Evolutionary conservation across 495 filamentous ascomycete species (phyloP), one percentile per base, ranked within the genome.

Genomic region (Lasiosphaeriaceae sp.): DNA sequence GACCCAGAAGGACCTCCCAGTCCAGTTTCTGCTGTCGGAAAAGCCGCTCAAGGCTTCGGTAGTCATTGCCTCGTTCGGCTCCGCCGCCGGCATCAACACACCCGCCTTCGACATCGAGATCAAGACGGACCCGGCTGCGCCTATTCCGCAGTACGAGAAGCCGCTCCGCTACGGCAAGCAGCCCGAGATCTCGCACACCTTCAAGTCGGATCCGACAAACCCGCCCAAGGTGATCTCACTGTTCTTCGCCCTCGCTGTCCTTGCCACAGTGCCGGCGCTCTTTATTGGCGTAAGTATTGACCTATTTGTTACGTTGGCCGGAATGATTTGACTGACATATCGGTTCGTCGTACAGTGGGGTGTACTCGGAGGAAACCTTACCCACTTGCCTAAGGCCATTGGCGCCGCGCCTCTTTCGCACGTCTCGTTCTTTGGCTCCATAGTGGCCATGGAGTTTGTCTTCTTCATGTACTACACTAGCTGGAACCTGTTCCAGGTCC

Each of bases 381-480:
- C 83, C 56, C 91, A 97, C 66, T 73, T 95, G 3, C 70, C 85
- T 34, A 82, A 86, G 54, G 92, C 92, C 21, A 71, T 96, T 47
- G 71, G 82, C 48, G 77, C 77, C 20, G 87, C 89, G 6, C 92
- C 92, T 44, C 56, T 96, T 20, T 82, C 90, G 9, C 91, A 97
- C 66, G 76, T 82, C 41, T 65, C 88, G 44, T 96, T 97, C 74
- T 86, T 93, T 58, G 86, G 85, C 41, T 94, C 90, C 9, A 83
- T 98, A 57, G 35, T 96, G 23, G 83, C 85, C 12, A 85, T 98
- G 77, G 94, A 98, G 72, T 88, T 83, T 8, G 83, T 96, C 61
- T 97, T 97, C 76, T 92, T 92, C 80, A 71, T 96, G 70, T 98
- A 98, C 79, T 98, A 97, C 69, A 88, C 81, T 29, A 86, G 75